Evolutionary conservation across 345 rosid species (phyloP).

Genomic region (Psidium friedrichsthalianum): DNA sequence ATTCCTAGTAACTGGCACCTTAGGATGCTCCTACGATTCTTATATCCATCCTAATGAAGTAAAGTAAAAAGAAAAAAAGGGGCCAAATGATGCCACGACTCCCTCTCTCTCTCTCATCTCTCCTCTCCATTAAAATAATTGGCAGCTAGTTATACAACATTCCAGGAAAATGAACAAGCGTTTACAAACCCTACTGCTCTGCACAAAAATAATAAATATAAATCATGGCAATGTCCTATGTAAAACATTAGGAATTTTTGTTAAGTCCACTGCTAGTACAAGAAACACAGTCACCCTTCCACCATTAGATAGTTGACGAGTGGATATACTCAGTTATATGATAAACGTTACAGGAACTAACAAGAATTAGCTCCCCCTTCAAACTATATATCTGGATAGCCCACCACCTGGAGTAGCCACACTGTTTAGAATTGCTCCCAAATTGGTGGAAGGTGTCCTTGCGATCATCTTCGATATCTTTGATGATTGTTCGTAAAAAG

Average conservation of each 20-base stretch:
- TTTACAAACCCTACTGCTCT: neutral
- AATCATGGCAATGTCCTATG: neutral
- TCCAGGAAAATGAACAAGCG: neutral
- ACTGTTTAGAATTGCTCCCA: constrained; percentile 53
- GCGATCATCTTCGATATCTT: constrained; percentile 86
- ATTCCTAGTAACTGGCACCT: neutral
- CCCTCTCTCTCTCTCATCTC: too few relatives aligned
- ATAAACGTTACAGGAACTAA: neutral
- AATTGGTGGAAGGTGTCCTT: constrained; percentile 36
- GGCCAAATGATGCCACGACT: neutral
- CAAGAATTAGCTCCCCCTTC: constrained; percentile 55
- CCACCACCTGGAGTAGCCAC: constrained; percentile 80
- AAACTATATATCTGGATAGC: constrained; percentile 73
- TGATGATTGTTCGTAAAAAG: constrained; percentile 55
- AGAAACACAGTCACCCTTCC: neutral
- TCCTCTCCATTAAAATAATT: neutral
- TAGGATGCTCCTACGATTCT: neutral
- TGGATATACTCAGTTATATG: neutral
- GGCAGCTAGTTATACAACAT: neutral
- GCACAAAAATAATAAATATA: too few relatives aligned
- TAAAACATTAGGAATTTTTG: neutral
- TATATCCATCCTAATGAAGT: neutral
- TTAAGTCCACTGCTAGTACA: neutral
- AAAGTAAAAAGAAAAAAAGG: neutral
- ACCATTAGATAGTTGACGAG: neutral